Base-by-base conservation (phyloP, 345 rosid species). In the Populus davidiana region DNA sequence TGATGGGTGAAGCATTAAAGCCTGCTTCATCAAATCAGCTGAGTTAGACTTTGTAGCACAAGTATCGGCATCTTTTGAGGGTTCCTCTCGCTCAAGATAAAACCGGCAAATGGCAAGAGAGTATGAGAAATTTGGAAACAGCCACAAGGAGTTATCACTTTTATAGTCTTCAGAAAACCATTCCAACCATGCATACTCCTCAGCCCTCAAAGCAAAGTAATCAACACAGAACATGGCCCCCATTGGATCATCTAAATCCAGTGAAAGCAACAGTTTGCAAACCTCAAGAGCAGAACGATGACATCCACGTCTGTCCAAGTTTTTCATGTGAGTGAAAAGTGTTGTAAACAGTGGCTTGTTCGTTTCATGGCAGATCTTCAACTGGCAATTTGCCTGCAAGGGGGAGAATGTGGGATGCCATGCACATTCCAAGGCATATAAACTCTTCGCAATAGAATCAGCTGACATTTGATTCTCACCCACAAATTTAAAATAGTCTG, bases 221-320 rank as follows among this genome's bases (percentile, higher is more conserved):
- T 94, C 98, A 66, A 94, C 89, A 79, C 97, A 92, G 85, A 91
- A 92, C 88, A 92, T 81, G 66, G 92, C 96, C 25, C 98, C 98
- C 83, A 88, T 88, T 18, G 94, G 96, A 85, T 94, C 93, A 81
- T 90, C 96, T 54, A 80, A 79, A 84, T 94, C 97, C 41, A 94
- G 79, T 1, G 94, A 88, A 77, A 94, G 92, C 87, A 94, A 83
- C 23, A 94, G 82, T 76, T 92, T 94, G 90, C 97, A 94, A 63
- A 91, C 96, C 85, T 94, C 98, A 10, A 94, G 84, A 0, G 96
- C 98, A 29, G 98, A 92, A 62, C 92, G 91, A 82, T 92, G 96
- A 78, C 98, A 94, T 70, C 98, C 97, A 73, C 96, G 94, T 80
- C 91, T 83, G 67, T 91, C 97, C 96, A 94, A 85, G 81, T 89